Percentiles rank a stretch among this genome's conserved stretches.
These are phyloP conservation scores for Lithocarpus polystachyus DNA, from an alignment of 306 rosid species.

Conservation along the genomic window DNA sequence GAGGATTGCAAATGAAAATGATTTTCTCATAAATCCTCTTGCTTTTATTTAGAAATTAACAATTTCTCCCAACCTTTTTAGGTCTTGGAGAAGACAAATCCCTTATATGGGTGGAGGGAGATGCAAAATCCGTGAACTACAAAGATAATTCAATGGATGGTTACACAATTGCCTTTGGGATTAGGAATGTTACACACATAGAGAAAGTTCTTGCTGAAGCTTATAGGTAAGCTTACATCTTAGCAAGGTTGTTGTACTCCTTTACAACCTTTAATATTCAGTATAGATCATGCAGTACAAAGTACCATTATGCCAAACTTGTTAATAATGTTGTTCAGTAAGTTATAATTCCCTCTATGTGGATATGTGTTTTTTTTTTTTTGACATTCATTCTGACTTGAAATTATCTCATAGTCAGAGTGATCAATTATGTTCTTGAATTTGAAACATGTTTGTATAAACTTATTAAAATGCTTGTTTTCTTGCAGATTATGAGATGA, in stretches of 20 bases:
- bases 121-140: constrained; percentile 77
- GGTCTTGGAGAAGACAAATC: constrained; percentile 70
- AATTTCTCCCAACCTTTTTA: constrained; percentile 30
- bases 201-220: constrained; percentile 89
- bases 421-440: neutral
- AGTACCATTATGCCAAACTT: neutral
- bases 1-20: constrained; percentile 6
- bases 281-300: constrained; percentile 5
- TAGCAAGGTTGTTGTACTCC: constrained; percentile 3
- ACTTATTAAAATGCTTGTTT: neutral
- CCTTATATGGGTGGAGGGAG: constrained; percentile 88
- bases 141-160: constrained; percentile 85
- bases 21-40: neutral
- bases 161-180: constrained; percentile 97
- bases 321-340: neutral
- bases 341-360: neutral
- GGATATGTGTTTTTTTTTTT: neutral
- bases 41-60: constrained; percentile 24
- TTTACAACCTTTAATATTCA: neutral
- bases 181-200: constrained; percentile 91
- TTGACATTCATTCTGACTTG: neutral
- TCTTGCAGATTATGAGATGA: too few relatives aligned
- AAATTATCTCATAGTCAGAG: neutral
- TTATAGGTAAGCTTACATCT: constrained; percentile 50
- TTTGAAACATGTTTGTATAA: neutral